Percentiles rank a stretch among this genome's conserved stretches.
Conservation (phyloP, 179 eudicot genomes). For the Dionaea muscipula region DNA sequence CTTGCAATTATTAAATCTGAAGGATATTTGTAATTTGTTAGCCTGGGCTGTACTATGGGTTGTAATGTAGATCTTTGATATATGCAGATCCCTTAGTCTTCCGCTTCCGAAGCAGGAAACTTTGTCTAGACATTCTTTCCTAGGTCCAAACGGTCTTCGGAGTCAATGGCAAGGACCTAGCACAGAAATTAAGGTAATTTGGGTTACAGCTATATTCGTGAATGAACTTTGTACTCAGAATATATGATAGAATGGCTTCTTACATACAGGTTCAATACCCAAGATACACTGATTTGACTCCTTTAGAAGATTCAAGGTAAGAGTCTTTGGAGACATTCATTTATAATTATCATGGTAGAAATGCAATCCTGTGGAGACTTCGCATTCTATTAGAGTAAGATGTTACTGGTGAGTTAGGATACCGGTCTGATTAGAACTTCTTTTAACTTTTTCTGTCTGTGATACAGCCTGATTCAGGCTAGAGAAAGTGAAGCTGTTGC, state of each 20-base stretch:
- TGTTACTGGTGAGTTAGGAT: too few species aligned
- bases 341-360: too few species aligned
- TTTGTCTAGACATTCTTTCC: constrained; percentile 77
- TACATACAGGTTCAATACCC: constrained; percentile 67
- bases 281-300: constrained; percentile 38
- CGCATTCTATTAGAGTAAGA: too few species aligned
- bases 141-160: constrained; percentile 83
- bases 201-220: too few species aligned
- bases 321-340: constrained; percentile 5
- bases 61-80: constrained; percentile 9
- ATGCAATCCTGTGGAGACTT: too few species aligned
- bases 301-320: constrained; percentile 46
- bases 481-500: constrained; percentile 31
- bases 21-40: neutral
- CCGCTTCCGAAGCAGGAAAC: constrained; percentile 91
- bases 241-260: neutral
- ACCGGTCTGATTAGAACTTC: constrained; percentile 5
- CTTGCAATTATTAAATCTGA: too few species aligned
- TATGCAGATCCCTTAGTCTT: constrained; percentile 49
- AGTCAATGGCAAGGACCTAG: constrained; percentile 71
- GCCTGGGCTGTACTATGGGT: neutral
- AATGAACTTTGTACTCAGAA: too few species aligned
- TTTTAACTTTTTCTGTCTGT: constrained; percentile 16
- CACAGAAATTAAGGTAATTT: constrained; percentile 55
- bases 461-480: constrained; percentile 37